Base-by-base conservation (phyloP, 441 rosid species). In the Croton laevigatus region DNA sequence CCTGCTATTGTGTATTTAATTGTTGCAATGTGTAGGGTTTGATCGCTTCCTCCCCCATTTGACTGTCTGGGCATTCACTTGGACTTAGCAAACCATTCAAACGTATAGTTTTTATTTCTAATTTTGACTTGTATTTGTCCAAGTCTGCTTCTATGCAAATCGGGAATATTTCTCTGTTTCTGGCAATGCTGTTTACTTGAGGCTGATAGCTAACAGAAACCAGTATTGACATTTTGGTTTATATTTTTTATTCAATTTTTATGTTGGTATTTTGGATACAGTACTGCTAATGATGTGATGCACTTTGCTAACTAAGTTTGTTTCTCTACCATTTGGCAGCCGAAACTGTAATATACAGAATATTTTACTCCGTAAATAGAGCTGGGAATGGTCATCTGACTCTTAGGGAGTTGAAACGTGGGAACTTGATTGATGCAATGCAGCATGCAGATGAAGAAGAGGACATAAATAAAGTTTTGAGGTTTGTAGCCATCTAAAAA, bases 311-410 rank as follows among this genome's bases (percentile, higher is more conserved):
- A 81, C 58, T 32, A 45, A 60, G 65, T 77, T 51, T 69, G 76
- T 27, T 46, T 55, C 59, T 53, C 55, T 44, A 27, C 70, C 73
- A 55, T 66, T 81, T 80, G 74, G 27, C 97, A 95, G 99, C 98
- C 82, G 99, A 95, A 82, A 95, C 99, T 75, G 99, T 95, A 53
- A 86, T 87, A 79, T 96, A 91, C 88, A 86, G 98, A 86, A 96
- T 96, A 75, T 96, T 83, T 84, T 93, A 90, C 88, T 90, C 93
- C 82, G 80, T 91, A 72, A 95, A 91, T 85, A 89, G 96, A 87
- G 74, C 96, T 32, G 95, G 93, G 68, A 88, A 84, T 87, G 97
- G 98, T 65, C 95, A 83, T 70, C 82, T 95, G 71, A 84, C 92
- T 49, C 88, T 91, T 70, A 88, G 90, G 85, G 99, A 95, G 86